Percentiles rank a stretch among this genome's conserved stretches.
These are phyloP conservation scores for Podospora didyma DNA, from an alignment of 495 filamentous ascomycete species.

Conservation along the genomic window DNA sequence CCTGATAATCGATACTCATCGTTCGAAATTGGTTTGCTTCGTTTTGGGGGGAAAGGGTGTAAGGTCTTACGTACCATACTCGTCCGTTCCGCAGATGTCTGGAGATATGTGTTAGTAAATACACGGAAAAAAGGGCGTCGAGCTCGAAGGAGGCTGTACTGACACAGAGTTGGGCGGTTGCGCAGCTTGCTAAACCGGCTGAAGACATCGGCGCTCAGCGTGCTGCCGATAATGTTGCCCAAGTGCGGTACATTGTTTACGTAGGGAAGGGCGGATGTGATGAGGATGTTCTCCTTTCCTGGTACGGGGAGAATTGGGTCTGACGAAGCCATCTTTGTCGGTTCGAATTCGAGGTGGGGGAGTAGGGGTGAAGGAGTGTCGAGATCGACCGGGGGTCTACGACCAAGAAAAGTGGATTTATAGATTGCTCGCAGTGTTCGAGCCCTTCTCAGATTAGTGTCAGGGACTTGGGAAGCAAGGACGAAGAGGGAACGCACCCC, in stretches of 20 bases:
- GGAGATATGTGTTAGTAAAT: not conserved
- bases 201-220: conserved; percentile 74
- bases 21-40: not conserved
- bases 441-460: no score
- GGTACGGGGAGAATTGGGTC: conserved; percentile 35
- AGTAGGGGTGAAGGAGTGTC: not conserved
- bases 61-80: conserved; percentile 32
- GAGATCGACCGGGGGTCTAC: not conserved
- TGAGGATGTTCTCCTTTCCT: conserved; percentile 48
- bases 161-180: conserved; percentile 37
- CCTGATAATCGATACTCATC: not conserved
- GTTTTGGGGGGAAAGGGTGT: not conserved
- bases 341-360: no score
- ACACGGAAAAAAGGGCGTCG: not conserved
- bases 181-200: conserved; percentile 38
- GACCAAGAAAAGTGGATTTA: no score
- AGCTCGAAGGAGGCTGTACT: conserved; percentile 1
- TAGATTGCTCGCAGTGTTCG: no score
- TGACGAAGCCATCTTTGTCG: not conserved
- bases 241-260: conserved; percentile 96
- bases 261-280: conserved; percentile 73
- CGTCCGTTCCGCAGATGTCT: conserved; percentile 65
- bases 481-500: not conserved
- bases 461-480: no score
- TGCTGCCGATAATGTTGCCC: conserved; percentile 89